Evolutionary conservation across 1,139 yeast species (phyloP).

Genomic region (Fermentozyma sake): DNA sequence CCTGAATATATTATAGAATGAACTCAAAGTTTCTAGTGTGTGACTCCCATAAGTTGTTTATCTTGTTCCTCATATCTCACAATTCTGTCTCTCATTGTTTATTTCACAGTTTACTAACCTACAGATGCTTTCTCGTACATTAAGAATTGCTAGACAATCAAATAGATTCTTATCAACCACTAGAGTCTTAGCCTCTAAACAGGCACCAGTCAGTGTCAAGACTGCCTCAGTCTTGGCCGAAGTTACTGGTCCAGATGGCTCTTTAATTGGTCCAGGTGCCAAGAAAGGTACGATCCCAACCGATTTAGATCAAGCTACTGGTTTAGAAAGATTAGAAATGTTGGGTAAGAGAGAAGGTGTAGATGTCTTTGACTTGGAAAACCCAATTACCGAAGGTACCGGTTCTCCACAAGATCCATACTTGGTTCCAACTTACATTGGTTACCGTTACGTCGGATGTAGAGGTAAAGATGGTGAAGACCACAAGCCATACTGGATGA

Average conservation of each 20-base stretch:
- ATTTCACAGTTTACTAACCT: no score
- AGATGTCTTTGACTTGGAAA: conserved; percentile 89
- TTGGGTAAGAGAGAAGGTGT: conserved; percentile 95
- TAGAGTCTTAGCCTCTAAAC: conserved; percentile 24
- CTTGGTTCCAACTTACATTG: conserved; percentile 85
- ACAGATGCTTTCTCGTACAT: conserved; percentile 38
- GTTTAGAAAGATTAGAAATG: conserved; percentile 94
- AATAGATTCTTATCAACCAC: conserved; percentile 39
- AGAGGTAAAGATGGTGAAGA: conserved; percentile 90
- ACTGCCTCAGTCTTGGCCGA: conserved; percentile 70
- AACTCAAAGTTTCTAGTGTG: no score
- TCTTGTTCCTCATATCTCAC: no score
- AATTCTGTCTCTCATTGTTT: no score
- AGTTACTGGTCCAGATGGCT: conserved; percentile 68
- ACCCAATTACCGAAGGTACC: conserved; percentile 79
- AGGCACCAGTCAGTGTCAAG: conserved; percentile 26
- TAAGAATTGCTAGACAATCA: conserved; percentile 36
- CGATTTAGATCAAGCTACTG: conserved; percentile 94
- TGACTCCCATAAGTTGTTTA: no score
- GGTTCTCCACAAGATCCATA: conserved; percentile 85
- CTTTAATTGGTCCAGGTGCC: conserved; percentile 91
- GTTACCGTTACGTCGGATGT: conserved; percentile 95
- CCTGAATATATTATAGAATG: no score
- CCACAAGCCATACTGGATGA: conserved; percentile 91
- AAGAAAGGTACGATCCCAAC: conserved; percentile 80